Base-by-base conservation (phyloP, 139 green algal genomes). In the Chlamydomonas urium region DNA sequence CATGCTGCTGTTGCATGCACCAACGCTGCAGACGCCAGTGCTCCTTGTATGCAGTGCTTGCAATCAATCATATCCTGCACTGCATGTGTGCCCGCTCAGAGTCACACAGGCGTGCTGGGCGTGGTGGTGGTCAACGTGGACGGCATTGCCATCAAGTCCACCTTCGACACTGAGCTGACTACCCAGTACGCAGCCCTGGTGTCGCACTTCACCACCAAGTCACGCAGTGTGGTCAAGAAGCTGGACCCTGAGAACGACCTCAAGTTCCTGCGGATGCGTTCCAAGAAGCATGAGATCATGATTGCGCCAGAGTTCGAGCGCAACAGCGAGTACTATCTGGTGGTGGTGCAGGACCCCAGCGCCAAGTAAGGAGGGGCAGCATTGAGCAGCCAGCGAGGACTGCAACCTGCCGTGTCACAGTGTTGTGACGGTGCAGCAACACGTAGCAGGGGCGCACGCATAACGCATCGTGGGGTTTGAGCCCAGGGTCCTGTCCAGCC, bases 231-330 rank as follows among this genome's bases (percentile, higher is more conserved):
- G 6, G 89, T 97, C 23, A 85, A 86, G 35, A 86, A 93, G 72
- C 75, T 96, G 35, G 88, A 97, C 42, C 67, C 80, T 21, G 82
- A 90, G 19, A 90, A 97, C 62, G 91, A 97, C 67, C 74, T 97
- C n/a, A 83, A 90, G 48, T 92, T 92, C 69, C 60, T 96, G 24
- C 77, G 92, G 56, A 83, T 97, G 47, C 78, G 92, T 2, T 90
- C 79, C 32, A 90, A 91, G 56, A 89, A 90, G 71, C 88, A 94
- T 73, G 92, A 97, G 71, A 92, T 97, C 66, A 89, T 97, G 75
- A 90, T 97, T 65, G 85, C 86, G 4, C 91, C 92, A 29, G 82
- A 88, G 75, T 91, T 92, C 71, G 84, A 92, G 57, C 85, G 88
- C 68, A 83, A 82, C 24, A 75, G 82, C 38, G 80, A 87, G 37